Percentiles rank a stretch among this genome's conserved stretches.
These are phyloP conservation scores for Blepharisma stoltei DNA, from an alignment of 73 alveolate genomes.

Conservation along the genomic window DNA sequence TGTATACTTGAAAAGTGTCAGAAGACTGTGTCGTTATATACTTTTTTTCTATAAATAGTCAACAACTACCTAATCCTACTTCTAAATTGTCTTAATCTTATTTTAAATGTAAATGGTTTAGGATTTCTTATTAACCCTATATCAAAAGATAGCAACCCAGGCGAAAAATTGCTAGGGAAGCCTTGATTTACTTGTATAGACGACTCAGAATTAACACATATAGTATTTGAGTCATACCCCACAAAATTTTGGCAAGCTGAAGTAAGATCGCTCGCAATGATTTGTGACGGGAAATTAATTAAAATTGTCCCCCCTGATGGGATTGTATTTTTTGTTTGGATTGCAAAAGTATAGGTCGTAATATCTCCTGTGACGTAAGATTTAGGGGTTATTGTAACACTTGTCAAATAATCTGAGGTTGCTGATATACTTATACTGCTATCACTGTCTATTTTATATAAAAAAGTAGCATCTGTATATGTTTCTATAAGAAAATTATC, in stretches of 20 bases:
- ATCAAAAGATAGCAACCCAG: too few species aligned
- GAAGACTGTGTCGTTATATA: too few species aligned
- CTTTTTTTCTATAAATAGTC: too few species aligned
- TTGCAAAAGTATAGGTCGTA: slow-evolving; percentile 1
- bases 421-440: not conserved
- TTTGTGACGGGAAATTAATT: not conserved
- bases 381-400: slow-evolving; percentile 6
- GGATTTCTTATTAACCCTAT: too few species aligned
- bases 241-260: not conserved
- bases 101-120: too few species aligned
- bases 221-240: too few species aligned
- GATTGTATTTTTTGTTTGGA: slow-evolving; percentile 1
- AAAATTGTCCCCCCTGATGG: not conserved
- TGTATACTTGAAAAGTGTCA: too few species aligned
- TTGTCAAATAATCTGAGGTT: not conserved
- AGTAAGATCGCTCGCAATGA: not conserved
- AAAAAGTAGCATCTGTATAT: not conserved
- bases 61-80: too few species aligned
- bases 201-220: too few species aligned
- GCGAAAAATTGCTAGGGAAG: too few species aligned
- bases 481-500: not conserved
- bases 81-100: too few species aligned
- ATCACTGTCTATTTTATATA: not conserved
- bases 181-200: too few species aligned
- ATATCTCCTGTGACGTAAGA: slow-evolving; percentile 18